These are phyloP conservation scores for Megacollybia marginata DNA, from an alignment of 768 basidiomycete genomes.

Conservation along the genomic window DNA sequence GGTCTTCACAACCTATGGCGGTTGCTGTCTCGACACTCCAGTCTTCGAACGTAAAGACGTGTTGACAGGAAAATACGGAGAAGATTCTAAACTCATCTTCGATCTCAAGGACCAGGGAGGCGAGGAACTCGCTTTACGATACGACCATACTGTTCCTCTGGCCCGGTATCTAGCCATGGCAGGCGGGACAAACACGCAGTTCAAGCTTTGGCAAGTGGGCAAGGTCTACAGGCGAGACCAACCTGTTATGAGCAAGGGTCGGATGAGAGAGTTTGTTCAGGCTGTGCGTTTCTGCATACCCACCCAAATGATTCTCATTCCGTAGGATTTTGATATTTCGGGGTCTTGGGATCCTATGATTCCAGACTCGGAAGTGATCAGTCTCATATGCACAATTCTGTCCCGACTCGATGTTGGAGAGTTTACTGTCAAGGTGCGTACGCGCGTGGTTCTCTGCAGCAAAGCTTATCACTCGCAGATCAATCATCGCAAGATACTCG, in stretches of 20 bases:
- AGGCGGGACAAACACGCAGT: conserved; percentile 63
- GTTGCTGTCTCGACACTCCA: conserved; percentile 90
- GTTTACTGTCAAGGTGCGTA: conserved; percentile 79
- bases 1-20: conserved; percentile 85
- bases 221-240: conserved; percentile 97
- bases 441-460: neutral
- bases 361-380: conserved; percentile 88
- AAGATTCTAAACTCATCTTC: conserved; percentile 95
- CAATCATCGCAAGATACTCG: conserved; percentile 94
- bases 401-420: conserved; percentile 85
- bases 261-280: conserved; percentile 98
- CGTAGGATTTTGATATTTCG: conserved; percentile 90
- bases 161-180: conserved; percentile 95
- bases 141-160: conserved; percentile 96
- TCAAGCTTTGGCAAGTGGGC: conserved; percentile 96
- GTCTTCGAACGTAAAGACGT: conserved; percentile 98
- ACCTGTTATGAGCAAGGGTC: conserved; percentile 95
- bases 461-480: conserved; percentile 37
- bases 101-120: conserved; percentile 97
- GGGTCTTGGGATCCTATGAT: conserved; percentile 96
- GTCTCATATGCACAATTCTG: conserved; percentile 74
- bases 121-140: conserved; percentile 88
- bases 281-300: conserved; percentile 48
- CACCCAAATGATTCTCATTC: neutral
- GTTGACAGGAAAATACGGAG: conserved; percentile 93